phyloP scores from a whole-genome alignment of 139 green algal genomes.

The Gonium pectorale region DNA sequence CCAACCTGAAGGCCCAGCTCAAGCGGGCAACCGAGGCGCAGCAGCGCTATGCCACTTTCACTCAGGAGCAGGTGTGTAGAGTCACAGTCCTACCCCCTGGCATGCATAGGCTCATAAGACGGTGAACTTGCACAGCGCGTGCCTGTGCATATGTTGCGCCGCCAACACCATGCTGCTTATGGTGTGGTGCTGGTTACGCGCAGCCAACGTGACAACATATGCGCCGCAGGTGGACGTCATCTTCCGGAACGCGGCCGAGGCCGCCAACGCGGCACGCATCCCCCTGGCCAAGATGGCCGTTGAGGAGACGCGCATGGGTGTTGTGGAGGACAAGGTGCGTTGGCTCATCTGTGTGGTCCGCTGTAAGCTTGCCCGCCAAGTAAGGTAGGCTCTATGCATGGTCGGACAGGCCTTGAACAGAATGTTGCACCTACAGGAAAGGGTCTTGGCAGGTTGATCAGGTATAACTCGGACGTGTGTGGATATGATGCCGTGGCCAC shows the following conservation, averaged over 20 bases:
- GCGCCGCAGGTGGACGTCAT: conserved; percentile 31
- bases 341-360: too few relatives aligned
- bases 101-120: neutral
- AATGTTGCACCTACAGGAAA: too few relatives aligned
- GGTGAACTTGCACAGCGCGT: too few relatives aligned
- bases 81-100: neutral
- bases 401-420: too few relatives aligned
- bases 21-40: conserved; percentile 49
- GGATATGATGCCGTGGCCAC: too few relatives aligned
- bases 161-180: neutral
- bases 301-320: conserved; percentile 71
- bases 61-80: conserved; percentile 62
- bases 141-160: too few relatives aligned
- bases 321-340: conserved; percentile 70
- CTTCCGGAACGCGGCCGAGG: conserved; percentile 56
- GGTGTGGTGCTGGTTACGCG: neutral
- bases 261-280: conserved; percentile 65
- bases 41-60: conserved; percentile 58
- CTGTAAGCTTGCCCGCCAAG: too few relatives aligned
- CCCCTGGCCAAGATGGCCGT: conserved; percentile 78
- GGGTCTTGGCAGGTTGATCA: neutral
- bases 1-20: conserved; percentile 47
- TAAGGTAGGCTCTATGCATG: neutral
- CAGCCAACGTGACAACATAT: neutral
- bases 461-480: neutral